These are phyloP conservation scores for barley (Hordeum vulgare) DNA, from an alignment of 176 grass and related monocot genomes.

Conservation along the genomic window DNA sequence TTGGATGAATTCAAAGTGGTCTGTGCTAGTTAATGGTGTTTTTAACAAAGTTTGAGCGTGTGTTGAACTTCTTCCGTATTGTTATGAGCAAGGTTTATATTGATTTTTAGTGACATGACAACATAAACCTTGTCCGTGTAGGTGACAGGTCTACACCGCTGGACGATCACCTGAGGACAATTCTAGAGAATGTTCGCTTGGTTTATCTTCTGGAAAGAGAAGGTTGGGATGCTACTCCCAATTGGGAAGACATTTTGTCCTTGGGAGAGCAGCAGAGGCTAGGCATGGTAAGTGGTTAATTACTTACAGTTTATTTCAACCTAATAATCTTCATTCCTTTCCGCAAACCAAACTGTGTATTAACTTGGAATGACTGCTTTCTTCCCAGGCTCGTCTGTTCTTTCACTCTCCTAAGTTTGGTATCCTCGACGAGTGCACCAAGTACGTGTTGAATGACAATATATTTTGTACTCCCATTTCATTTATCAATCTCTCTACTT, in stretches of 20 bases:
- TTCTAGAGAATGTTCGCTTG: slow-evolving; percentile 84
- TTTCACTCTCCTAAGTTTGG: slow-evolving; percentile 87
- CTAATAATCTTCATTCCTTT: background rate
- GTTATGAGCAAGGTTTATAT: background rate
- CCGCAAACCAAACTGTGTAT: background rate
- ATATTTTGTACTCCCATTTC: background rate
- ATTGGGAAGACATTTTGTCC: slow-evolving; percentile 95
- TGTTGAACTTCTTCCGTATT: background rate
- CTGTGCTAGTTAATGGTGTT: background rate
- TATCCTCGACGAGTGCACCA: slow-evolving; percentile 97
- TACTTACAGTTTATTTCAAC: background rate
- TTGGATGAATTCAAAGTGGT: background rate
- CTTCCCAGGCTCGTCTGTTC: slow-evolving; percentile 85
- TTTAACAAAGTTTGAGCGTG: background rate
- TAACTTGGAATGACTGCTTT: slow-evolving; percentile 1
- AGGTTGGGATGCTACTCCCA: slow-evolving; percentile 93
- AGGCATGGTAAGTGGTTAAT: slow-evolving; percentile 72
- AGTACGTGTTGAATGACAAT: slow-evolving; percentile 30
- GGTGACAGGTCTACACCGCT: slow-evolving; percentile 43
- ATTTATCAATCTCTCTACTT: slow-evolving; percentile 5
- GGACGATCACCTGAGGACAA: slow-evolving; percentile 74
- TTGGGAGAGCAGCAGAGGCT: slow-evolving; percentile 97
- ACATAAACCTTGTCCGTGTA: slow-evolving; percentile 13
- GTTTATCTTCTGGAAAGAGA: slow-evolving; percentile 97
- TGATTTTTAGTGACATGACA: background rate